Evolutionary conservation across 441 rosid species (phyloP), one percentile per base, ranked within the genome.

Genomic region (Syzygium malaccense): DNA sequence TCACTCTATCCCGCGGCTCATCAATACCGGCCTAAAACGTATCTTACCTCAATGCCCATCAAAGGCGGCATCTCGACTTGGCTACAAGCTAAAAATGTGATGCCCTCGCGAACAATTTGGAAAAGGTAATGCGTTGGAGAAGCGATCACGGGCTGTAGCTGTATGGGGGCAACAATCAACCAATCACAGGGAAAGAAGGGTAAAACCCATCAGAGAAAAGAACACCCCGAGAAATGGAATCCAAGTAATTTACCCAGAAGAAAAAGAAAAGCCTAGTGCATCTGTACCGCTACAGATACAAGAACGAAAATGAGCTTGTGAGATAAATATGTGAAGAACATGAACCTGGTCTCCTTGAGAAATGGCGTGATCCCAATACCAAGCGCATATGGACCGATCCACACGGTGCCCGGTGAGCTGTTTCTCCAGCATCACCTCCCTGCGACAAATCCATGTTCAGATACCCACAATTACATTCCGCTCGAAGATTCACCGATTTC

Each of bases 1-100:
- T 25, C 37, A 12, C 37, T 64, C 32, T 57, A 32, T 85, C n/a
- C 57, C 19, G 32, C 28, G 41, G 49, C 30, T 18, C 41, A 87
- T 20, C 23, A 8, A 30, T 8, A 68, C 84, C 28, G 18, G 57
- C 45, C 79, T 56, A 80, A 41, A 56, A 55, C 13, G 8, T 8
- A 75, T 13, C 78, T 88, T 90, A 97, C 99, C 98, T 98, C 99
- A 88, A 96, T 94, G 56, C 95, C 99, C 99, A 98, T 95, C 92
- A 98, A 90, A 55, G 99, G 99, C 6, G 98, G 97, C 99, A 98
- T 97, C 93, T 97, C 99, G 87, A 98, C 98, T 92, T 97, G 99
- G 90, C 97, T 97, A 88, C 99, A 97, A 86, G 99, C 98, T 86
- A 98, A 90, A 90, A 98, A 96, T 4, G 99, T 98, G 87, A 98